Conservation (phyloP, 2,329 filamentous ascomycete genomes). For the Phialophora verrucosa region DNA sequence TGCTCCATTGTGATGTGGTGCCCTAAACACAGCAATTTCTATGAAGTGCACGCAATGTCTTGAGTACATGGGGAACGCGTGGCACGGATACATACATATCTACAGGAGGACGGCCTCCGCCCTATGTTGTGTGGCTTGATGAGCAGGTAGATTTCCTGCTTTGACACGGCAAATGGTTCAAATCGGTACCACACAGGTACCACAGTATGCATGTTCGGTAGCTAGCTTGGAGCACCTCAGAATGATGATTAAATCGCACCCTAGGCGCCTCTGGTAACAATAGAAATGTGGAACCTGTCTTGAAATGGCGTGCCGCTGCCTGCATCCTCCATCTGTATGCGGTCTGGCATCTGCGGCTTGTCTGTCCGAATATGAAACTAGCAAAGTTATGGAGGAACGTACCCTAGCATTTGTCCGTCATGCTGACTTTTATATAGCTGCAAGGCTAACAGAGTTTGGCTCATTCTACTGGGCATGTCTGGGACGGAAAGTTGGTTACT, state of each 20-base stretch:
- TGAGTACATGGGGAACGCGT: constrained; percentile 5
- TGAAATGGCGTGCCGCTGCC: constrained; percentile 10
- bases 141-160: not conserved
- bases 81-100: constrained; percentile 15
- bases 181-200: not conserved
- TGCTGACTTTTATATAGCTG: constrained; percentile 18
- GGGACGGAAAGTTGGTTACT: not conserved
- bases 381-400: constrained; percentile 2
- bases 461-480: not conserved
- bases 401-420: constrained; percentile 11
- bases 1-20: constrained; percentile 36
- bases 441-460: constrained; percentile 12
- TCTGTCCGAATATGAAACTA: constrained; percentile 16
- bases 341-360: not conserved
- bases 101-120: not conserved
- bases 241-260: not conserved
- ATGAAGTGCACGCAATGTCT: constrained; percentile 34
- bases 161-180: not conserved
- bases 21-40: constrained; percentile 32
- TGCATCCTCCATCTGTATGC: constrained; percentile 8
- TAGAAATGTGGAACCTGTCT: constrained; percentile 5
- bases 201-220: not conserved
- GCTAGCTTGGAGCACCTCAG: not conserved
- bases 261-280: not conserved
- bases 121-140: not conserved